Evolutionary conservation across 306 rosid species (phyloP).

Genomic region (Cucumis hystrix): DNA sequence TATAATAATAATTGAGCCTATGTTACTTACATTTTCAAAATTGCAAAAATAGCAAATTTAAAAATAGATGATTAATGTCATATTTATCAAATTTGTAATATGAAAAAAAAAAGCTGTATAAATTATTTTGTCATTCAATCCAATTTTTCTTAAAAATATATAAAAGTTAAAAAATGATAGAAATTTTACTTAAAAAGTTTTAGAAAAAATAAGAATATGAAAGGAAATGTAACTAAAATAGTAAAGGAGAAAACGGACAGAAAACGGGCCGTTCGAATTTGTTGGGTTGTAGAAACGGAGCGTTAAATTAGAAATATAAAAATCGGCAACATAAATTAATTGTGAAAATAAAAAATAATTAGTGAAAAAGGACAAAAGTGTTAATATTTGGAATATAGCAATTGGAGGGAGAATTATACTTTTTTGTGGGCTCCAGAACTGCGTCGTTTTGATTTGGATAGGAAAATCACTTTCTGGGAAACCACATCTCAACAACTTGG

Average conservation of each 20-base stretch:
- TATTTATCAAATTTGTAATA: too few species aligned
- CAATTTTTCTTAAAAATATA: too few species aligned
- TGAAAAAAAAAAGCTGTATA: too few species aligned
- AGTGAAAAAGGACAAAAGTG: constrained; percentile 15
- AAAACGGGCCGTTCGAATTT: constrained; percentile 44
- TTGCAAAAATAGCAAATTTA: too few species aligned
- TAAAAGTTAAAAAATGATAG: neutral
- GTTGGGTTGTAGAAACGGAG: constrained; percentile 33
- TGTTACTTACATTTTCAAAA: too few species aligned
- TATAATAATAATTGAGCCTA: too few species aligned
- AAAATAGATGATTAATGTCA: too few species aligned
- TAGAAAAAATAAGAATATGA: neutral
- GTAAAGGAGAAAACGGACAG: constrained; percentile 30
- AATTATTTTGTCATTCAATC: too few species aligned
- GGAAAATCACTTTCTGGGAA: neutral
- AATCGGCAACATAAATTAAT: constrained; percentile 13
- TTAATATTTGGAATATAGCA: constrained; percentile 28
- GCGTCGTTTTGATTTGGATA: constrained; percentile 29
- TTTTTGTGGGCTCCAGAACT: constrained; percentile 36
- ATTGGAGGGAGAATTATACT: constrained; percentile 23
- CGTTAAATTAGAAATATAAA: constrained; percentile 27
- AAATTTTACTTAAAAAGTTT: neutral
- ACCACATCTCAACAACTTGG: neutral
- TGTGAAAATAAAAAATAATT: constrained; percentile 1
- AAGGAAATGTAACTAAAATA: too few species aligned